Evolutionary conservation across 164 flowering plant genomes (phyloP).

Genomic region (Vitis riparia): DNA sequence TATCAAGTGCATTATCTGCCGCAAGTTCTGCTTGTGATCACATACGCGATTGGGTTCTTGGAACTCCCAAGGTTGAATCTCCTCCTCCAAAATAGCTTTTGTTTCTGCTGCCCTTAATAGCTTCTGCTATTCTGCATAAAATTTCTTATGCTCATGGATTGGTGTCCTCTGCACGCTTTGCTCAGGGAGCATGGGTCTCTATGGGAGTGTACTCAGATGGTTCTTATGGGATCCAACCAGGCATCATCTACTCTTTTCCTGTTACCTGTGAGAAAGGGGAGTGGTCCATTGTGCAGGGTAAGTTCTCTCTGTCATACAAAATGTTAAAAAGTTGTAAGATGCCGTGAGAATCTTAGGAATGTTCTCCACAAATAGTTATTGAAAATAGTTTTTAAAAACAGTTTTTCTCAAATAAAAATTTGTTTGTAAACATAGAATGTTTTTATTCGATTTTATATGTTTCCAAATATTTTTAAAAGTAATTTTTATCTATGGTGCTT

Average conservation of each 20-base stretch:
- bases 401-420: no score
- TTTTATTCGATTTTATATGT: no score
- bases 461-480: no score
- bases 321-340: no score
- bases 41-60: constrained; percentile 79
- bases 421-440: no score
- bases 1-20: constrained; percentile 90
- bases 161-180: no score
- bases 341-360: no score
- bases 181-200: constrained; percentile 84
- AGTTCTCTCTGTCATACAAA: constrained; percentile 2
- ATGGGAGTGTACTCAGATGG: constrained; percentile 97
- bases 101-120: neutral
- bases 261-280: constrained; percentile 83
- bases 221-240: constrained; percentile 71
- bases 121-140: neutral
- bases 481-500: neutral
- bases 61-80: constrained; percentile 67
- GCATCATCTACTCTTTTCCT: constrained; percentile 87
- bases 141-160: neutral
- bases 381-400: no score
- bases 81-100: neutral
- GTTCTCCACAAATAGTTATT: no score
- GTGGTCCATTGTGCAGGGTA: constrained; percentile 90
- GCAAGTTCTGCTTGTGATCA: constrained; percentile 95